Base-by-base conservation (phyloP, 305 asterid species). In the Petunia hybrid region DNA sequence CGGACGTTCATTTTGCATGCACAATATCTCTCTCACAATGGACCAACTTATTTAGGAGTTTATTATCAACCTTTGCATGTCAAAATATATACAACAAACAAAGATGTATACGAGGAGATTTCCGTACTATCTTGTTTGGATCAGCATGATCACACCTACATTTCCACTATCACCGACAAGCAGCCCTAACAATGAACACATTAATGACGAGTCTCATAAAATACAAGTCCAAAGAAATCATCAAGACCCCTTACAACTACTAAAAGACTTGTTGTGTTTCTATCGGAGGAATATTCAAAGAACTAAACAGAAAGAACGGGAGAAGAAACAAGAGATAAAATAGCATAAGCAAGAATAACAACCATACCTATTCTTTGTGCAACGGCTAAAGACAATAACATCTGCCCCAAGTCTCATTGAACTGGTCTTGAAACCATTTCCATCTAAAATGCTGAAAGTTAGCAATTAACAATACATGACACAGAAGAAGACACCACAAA, bases 371-470 rank as follows among this genome's bases (percentile, higher is more conserved):
- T 81, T 86, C 53, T 14, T 84, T 88, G 85, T 71, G 78, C 61
- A 67, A 79, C 98, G 97, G 83, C 95, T 91, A 88, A 96, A 93
- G 85, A 96, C 97, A 83, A 96, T 84, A 46, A 90, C 99, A 83
- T 96, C 99, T 38, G 98, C 92, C 74, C 99, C 99, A 46, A 96
- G 98, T 87, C 99, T 88, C 99, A 96, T 96, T 56, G 99, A 85
- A 88, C 99, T 96, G 81, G 99, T 96, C 90, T 96, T 96, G 80
- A 96, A 96, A 77, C 98, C 99, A 91, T 96, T 96, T 84, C 99
- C 99, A 93, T 95, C 99, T 95, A 91, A 86, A 92, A 85, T 82
- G 63, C 76, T 14, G 80, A 63, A 68, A 84, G 86, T 87, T 82
- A 85, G 80, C 75, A 82, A 79, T 83, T 76, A 59, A 78, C 65